A percentile compares a stretch with the other conserved stretches of the same genome.
These are phyloP conservation scores for Cicer bijugum DNA, from an alignment of 306 rosid species.

Conservation along the genomic window DNA sequence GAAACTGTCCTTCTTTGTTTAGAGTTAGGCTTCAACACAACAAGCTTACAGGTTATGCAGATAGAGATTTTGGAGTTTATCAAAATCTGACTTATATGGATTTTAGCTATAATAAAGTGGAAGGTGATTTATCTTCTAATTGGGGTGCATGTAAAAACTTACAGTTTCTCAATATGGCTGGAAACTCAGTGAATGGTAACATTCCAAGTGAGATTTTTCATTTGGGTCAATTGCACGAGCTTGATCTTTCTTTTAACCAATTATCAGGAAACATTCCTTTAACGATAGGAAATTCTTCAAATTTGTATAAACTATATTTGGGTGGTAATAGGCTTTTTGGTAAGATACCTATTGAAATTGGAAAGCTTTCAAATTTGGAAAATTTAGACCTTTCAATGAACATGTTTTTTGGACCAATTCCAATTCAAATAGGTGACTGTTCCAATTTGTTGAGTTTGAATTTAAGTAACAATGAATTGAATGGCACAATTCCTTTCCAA, in stretches of 20 bases:
- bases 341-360: constrained; percentile 49
- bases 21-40: constrained; percentile 60
- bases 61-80: constrained; percentile 61
- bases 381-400: constrained; percentile 57
- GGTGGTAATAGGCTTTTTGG: constrained; percentile 55
- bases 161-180: constrained; percentile 46
- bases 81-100: constrained; percentile 62
- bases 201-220: constrained; percentile 55
- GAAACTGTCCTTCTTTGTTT: constrained; percentile 50
- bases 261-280: constrained; percentile 57
- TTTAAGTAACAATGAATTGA: constrained; percentile 53
- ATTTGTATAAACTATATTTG: constrained; percentile 38
- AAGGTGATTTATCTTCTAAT: constrained; percentile 51
- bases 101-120: constrained; percentile 55
- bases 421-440: constrained; percentile 50
- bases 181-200: constrained; percentile 51
- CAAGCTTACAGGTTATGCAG: constrained; percentile 48
- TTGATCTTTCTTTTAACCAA: constrained; percentile 54
- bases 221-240: constrained; percentile 4
- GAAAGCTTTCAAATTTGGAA: constrained; percentile 47
- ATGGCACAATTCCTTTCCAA: constrained; percentile 56
- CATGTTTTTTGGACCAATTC: constrained; percentile 54
- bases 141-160: constrained; percentile 60
- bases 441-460: constrained; percentile 45
- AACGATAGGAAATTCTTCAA: constrained; percentile 47